These are phyloP conservation scores for Vachellia pachyceras DNA, from an alignment of 306 rosid genomes.

Conservation along the genomic window DNA sequence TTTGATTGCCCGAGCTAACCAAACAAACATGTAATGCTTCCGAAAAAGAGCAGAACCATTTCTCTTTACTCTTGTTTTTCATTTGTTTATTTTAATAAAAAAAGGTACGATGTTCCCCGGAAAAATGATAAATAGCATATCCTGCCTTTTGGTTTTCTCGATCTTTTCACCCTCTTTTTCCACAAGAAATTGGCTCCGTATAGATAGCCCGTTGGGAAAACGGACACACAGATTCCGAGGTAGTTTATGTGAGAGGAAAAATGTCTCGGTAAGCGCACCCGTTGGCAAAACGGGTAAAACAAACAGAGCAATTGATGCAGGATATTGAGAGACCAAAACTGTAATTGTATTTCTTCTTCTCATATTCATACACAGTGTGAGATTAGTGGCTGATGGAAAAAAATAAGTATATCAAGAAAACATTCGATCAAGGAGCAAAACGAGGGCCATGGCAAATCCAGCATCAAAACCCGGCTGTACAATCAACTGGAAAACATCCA, in stretches of 20 bases:
- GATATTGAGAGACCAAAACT: constrained; percentile 8
- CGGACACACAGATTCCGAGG: too few relatives aligned
- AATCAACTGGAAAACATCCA: constrained; percentile 68
- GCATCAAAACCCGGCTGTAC: constrained; percentile 73
- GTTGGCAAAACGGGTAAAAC: too few relatives aligned
- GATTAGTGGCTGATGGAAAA: too few relatives aligned
- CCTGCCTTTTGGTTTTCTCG: background rate
- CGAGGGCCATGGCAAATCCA: constrained; percentile 80
- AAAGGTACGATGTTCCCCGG: background rate
- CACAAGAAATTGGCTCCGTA: too few relatives aligned
- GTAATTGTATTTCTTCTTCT: background rate
- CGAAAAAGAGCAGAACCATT: background rate
- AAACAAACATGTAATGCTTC: too few relatives aligned
- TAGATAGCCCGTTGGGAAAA: too few relatives aligned
- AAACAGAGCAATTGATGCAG: too few relatives aligned
- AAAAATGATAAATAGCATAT: background rate
- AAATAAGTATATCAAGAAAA: constrained; percentile 45
- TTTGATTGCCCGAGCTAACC: too few relatives aligned
- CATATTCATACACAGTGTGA: constrained; percentile 4
- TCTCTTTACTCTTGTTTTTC: background rate
- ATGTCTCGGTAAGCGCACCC: too few relatives aligned
- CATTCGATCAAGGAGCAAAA: constrained; percentile 78
- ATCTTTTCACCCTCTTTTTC: background rate
- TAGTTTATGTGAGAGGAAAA: too few relatives aligned
- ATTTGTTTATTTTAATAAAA: background rate